A percentile compares a stretch with the other conserved stretches of the same genome.
These are phyloP conservation scores for Aspergillus nomiae DNA, from an alignment of 2,329 filamentous ascomycete genomes.

Conservation along the genomic window DNA sequence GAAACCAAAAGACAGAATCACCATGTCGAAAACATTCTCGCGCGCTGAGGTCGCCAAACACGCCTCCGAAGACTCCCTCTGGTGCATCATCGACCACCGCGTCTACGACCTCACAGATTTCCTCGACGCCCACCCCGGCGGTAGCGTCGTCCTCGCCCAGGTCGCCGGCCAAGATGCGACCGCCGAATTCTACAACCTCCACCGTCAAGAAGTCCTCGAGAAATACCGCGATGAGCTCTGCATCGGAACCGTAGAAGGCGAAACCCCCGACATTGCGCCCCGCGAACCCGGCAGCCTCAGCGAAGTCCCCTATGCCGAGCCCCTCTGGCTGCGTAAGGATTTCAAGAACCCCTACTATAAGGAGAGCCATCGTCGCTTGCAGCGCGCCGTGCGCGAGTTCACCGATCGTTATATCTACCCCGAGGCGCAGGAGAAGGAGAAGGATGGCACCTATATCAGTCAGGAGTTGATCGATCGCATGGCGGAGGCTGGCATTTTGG, in stretches of 20 bases:
- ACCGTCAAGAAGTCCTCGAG: conserved; percentile 82
- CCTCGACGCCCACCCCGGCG: conserved; percentile 80
- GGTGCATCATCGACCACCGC: conserved; percentile 83
- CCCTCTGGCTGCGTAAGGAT: conserved; percentile 74
- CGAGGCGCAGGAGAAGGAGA: conserved; percentile 76
- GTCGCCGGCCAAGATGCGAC: conserved; percentile 82
- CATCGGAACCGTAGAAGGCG: conserved; percentile 73
- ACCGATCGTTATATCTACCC: conserved; percentile 70
- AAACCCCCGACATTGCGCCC: conserved; percentile 73
- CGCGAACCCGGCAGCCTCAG: conserved; percentile 72
- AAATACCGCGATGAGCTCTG: conserved; percentile 73
- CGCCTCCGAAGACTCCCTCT: conserved; percentile 73
- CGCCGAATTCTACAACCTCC: conserved; percentile 84
- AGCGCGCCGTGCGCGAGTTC: conserved; percentile 71
- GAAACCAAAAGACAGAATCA: not conserved
- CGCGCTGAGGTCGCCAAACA: conserved; percentile 70
- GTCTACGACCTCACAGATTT: conserved; percentile 89
- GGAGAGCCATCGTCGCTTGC: conserved; percentile 69
- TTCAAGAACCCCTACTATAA: conserved; percentile 82
- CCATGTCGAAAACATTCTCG: conserved; percentile 38
- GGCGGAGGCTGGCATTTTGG: conserved; percentile 72
- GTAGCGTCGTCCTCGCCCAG: conserved; percentile 76
- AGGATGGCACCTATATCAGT: conserved; percentile 69
- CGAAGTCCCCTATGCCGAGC: conserved; percentile 80
- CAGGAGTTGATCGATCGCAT: conserved; percentile 75